Conservation (phyloP, 768 basidiomycete species). For the Trametes cubensis region DNA sequence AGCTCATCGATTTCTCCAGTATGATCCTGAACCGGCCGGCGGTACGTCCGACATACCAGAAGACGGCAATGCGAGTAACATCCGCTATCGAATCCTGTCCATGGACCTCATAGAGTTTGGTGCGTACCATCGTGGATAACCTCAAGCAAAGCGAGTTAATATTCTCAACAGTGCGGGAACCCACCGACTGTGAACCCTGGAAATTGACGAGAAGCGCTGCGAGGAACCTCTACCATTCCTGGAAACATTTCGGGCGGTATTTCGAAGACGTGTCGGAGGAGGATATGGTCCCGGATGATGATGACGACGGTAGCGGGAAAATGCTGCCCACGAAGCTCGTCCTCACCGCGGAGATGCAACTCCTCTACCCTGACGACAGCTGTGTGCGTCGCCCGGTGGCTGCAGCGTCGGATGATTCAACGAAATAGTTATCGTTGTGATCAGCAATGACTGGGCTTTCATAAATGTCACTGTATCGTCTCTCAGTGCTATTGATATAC, state of each 20-base stretch:
- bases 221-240: neutral
- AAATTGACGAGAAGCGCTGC: neutral
- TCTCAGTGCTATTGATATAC: too few relatives aligned
- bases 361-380: constrained; percentile 6
- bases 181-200: neutral
- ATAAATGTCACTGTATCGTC: too few relatives aligned
- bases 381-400: neutral
- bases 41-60: too few relatives aligned
- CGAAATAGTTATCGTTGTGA: too few relatives aligned
- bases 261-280: constrained; percentile 11
- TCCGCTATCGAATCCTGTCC: constrained; percentile 2
- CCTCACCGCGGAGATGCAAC: constrained; percentile 10
- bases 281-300: neutral
- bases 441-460: too few relatives aligned
- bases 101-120: neutral
- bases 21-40: too few relatives aligned
- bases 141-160: neutral
- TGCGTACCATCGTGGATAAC: neutral
- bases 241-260: constrained; percentile 11
- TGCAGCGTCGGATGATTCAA: neutral
- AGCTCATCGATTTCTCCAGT: too few relatives aligned
- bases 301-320: neutral
- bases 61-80: neutral
- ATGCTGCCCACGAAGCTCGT: constrained; percentile 4
- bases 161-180: neutral